Evolutionary conservation across 495 filamentous ascomycete genomes (phyloP), one percentile per base, ranked within the genome.

Genomic region (Extremus antarcticus): DNA sequence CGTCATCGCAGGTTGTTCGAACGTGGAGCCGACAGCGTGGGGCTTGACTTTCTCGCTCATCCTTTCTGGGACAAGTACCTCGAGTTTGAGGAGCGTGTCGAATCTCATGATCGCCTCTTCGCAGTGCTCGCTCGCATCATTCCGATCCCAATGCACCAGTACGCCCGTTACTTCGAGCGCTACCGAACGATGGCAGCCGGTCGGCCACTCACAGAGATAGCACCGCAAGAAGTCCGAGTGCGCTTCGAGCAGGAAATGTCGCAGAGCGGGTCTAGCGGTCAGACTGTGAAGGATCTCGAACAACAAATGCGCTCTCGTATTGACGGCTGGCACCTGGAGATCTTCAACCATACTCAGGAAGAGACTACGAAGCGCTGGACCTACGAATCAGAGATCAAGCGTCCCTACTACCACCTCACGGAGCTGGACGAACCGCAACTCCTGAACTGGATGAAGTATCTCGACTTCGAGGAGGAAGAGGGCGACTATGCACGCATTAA

Each of bases 1-100:
- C n/a, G 10, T 20, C 15, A 25, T 8, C 32, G 32, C 49, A 98
- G 94, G 51, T 79, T 99, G 4, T 99, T 95, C 64, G 94, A 97
- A 69, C 85, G 94, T 63, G 92, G 83, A 50, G 90, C 89, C 16
- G 78, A 75, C 41, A 81, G 78, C 62, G 89, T 95, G 19, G 92
- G 94, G 16, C 77, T 96, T 25, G 92, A 99, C 70, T 99, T 95
- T 67, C 77, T 94, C 9, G 82, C 89, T 2, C 89, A 96, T 65
- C 89, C 88, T 0, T 96, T 99, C 75, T 99, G 92, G 92, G 94
- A 97, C 64, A 97, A 95, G 70, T 99, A 95, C 63, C 78, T 97
- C 51, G 92, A 96, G 63, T 97, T 90, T 63, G 92, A 97, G 64
- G 89, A 95, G 63, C 82, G 90, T 9, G 72, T 91, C 47, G 89